Evolutionary conservation across 495 filamentous ascomycete genomes (phyloP).

Genomic region (Bombardia bombarda): DNA sequence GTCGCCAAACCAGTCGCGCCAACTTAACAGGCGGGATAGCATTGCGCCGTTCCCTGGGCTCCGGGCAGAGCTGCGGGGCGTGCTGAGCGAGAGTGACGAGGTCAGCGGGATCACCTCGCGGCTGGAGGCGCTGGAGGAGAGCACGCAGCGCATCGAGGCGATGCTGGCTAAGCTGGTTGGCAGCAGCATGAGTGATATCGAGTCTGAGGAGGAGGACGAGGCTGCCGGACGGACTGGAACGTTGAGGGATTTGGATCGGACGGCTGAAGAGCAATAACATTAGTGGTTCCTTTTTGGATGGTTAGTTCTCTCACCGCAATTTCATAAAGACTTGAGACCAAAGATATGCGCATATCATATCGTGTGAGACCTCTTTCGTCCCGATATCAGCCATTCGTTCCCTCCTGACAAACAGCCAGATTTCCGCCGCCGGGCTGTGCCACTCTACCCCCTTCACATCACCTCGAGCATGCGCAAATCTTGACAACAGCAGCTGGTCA

Average conservation of each 20-base stretch:
- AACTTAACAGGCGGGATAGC: conserved; percentile 35
- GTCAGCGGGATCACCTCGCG: conserved; percentile 22
- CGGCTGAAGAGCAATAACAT: background rate
- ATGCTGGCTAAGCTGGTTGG: conserved; percentile 24
- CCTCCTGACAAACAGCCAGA: too few species aligned
- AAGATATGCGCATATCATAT: too few species aligned
- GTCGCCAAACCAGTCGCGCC: conserved; percentile 7
- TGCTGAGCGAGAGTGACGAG: conserved; percentile 33
- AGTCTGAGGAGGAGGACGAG: background rate
- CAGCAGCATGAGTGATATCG: background rate
- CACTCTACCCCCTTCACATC: too few species aligned
- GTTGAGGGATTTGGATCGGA: conserved; percentile 4
- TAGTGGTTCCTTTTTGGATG: background rate
- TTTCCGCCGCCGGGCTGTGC: too few species aligned
- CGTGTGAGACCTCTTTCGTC: too few species aligned
- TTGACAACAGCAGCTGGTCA: too few species aligned
- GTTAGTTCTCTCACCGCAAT: too few species aligned
- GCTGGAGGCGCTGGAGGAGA: conserved; percentile 31
- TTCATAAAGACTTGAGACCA: too few species aligned
- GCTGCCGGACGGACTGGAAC: conserved; percentile 4
- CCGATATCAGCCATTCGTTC: too few species aligned
- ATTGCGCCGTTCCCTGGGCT: conserved; percentile 35
- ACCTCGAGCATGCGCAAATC: too few species aligned
- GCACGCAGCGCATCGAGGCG: conserved; percentile 28
- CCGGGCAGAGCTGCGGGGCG: conserved; percentile 26